Base-by-base conservation (phyloP, 192 early-diverging fungal species). In the Umbelopsis sp. region DNA sequence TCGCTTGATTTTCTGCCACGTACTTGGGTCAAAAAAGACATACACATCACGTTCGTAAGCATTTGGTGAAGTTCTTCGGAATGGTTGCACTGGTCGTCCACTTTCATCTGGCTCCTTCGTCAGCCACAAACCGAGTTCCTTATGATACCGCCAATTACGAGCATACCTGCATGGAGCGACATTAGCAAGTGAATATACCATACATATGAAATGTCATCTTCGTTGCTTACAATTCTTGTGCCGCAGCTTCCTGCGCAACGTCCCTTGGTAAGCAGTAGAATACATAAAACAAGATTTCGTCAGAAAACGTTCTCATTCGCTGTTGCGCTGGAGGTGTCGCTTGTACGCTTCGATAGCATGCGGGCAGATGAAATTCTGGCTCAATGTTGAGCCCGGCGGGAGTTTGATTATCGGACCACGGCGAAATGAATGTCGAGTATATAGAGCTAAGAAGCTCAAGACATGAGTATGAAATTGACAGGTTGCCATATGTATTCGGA, bases 181-280 rank as follows among this genome's bases (percentile, higher is more conserved):
- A 55, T 15, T 41, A 41, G 37, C 37, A 46, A 58, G 68, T 37
- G 16, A 66, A 35, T 25, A 53, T 46, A 65, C 23, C 22, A 21
- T 58, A 64, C 46, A n/a, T 10, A n/a, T 44, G 22, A 55, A 30
- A 27, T 25, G 10, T 4, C 6, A 35, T 20, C 25, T 27, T 21
- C 1, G 37, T 61, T 3, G 78, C 74, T 79, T 75, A 91, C 72
- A 99, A 87, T 85, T 99, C 97, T 71, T 95, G 91, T 25, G 97
- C 96, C 7, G 95, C 94, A 9, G 90, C 91, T 73, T 98, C 95
- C 84, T 98, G 95, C 21, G 95, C 69, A 46, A 90, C 83, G 65
- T 97, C 95, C 55, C 93, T 87, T n/a, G 98, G 97, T 86, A 95
- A 89, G 15, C 93, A 91, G 81, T 99, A 98, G 81, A 99, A 99